Conservation (phyloP, 2,329 filamentous ascomycete species). For the Epichloe sp. region DNA sequence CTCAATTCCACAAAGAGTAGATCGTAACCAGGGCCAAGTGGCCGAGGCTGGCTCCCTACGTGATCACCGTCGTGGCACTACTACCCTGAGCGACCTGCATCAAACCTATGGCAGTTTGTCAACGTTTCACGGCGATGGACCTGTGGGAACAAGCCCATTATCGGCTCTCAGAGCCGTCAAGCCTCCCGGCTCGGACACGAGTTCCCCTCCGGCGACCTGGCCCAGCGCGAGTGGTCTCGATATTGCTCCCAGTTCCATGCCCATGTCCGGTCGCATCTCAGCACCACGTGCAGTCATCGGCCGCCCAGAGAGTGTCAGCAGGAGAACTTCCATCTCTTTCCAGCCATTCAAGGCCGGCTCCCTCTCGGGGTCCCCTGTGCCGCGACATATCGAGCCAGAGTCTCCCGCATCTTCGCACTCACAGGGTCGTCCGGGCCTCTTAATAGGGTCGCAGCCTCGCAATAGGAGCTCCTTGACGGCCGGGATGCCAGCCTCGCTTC, state of each 20-base stretch:
- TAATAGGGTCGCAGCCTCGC: slow-evolving; percentile 34
- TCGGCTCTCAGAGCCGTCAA: slow-evolving; percentile 64
- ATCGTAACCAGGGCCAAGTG: slow-evolving; percentile 21
- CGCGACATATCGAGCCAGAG: slow-evolving; percentile 35
- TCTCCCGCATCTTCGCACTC: slow-evolving; percentile 44
- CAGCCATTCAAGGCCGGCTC: slow-evolving; percentile 95
- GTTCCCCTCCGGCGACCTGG: slow-evolving; percentile 41
- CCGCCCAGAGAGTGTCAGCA: slow-evolving; percentile 41
- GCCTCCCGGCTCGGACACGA: slow-evolving; percentile 46
- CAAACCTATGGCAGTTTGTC: slow-evolving; percentile 84
- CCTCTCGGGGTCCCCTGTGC: slow-evolving; percentile 73
- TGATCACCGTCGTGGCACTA: slow-evolving; percentile 36
- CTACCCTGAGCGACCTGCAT: slow-evolving; percentile 44
- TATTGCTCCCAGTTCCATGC: slow-evolving; percentile 36
- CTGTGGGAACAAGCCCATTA: slow-evolving; percentile 71
- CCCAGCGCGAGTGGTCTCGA: slow-evolving; percentile 32
- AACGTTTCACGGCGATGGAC: slow-evolving; percentile 73
- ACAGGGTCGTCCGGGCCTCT: slow-evolving; percentile 32
- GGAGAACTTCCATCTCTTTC: slow-evolving; percentile 77
- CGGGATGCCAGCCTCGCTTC: slow-evolving; percentile 60
- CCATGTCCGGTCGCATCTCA: slow-evolving; percentile 27
- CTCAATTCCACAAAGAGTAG: slow-evolving; percentile 48
- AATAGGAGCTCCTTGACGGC: slow-evolving; percentile 62
- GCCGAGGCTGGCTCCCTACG: slow-evolving; percentile 65
- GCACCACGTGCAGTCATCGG: slow-evolving; percentile 20